These are phyloP conservation scores for Cephalotrichum gorgonifer DNA, from an alignment of 2,329 filamentous ascomycete genomes.

Conservation along the genomic window DNA sequence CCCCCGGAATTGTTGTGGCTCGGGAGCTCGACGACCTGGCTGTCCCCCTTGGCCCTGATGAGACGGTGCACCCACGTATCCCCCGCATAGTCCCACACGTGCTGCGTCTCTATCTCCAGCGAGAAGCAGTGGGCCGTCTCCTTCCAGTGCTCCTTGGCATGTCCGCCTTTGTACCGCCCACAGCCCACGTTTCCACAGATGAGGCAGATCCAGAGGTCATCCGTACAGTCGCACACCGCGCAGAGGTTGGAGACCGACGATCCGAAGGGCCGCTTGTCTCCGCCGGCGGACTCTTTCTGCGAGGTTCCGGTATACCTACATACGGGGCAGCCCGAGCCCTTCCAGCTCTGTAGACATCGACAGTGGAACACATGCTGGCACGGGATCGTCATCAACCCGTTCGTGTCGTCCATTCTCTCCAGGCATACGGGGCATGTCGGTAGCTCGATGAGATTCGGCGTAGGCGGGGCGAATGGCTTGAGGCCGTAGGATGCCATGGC, in stretches of 20 bases:
- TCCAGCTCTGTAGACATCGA: constrained; percentile 92
- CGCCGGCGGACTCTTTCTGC: constrained; percentile 29
- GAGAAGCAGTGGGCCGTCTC: constrained; percentile 82
- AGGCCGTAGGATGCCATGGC: constrained; percentile 37
- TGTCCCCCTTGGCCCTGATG: constrained; percentile 87
- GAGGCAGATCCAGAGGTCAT: constrained; percentile 90
- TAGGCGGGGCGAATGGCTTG: constrained; percentile 55
- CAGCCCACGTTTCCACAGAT: constrained; percentile 91
- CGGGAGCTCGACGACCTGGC: constrained; percentile 85
- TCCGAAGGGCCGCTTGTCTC: constrained; percentile 40
- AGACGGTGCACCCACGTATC: constrained; percentile 94
- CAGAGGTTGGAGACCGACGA: constrained; percentile 60
- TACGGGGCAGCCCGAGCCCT: constrained; percentile 84
- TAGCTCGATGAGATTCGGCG: constrained; percentile 77
- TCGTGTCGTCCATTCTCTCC: constrained; percentile 97
- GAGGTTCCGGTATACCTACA: constrained; percentile 69
- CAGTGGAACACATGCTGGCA: constrained; percentile 98
- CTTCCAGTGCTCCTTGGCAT: constrained; percentile 91
- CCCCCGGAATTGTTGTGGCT: constrained; percentile 17
- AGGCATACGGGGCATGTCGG: constrained; percentile 95
- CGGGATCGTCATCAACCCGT: constrained; percentile 85
- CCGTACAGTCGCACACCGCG: constrained; percentile 65
- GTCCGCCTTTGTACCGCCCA: constrained; percentile 85
- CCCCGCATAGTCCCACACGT: constrained; percentile 95
- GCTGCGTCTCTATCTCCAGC: constrained; percentile 84